phyloP scores from a whole-genome alignment of 495 filamentous ascomycete genomes.

The Xylaria cubensis region DNA sequence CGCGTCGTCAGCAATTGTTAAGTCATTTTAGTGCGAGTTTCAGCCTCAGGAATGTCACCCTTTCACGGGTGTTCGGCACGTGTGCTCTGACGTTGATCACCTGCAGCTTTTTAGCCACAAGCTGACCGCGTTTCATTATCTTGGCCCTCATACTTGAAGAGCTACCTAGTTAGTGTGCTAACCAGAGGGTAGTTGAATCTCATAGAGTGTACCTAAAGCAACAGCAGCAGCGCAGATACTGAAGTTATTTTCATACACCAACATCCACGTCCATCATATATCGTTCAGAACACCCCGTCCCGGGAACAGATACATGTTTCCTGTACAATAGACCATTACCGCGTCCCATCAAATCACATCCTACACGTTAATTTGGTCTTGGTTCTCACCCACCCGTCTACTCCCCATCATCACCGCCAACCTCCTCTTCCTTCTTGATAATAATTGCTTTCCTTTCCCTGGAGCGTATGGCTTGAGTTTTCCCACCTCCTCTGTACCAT shows the following conservation, averaged over 20 bases:
- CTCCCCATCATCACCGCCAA: neutral
- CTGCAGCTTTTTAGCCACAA: conserved; percentile 16
- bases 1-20: neutral
- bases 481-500: neutral
- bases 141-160: neutral
- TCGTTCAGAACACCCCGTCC: neutral
- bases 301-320: neutral
- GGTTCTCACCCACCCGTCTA: neutral
- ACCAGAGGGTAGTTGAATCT: neutral
- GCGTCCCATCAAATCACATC: neutral
- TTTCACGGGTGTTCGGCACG: conserved; percentile 16
- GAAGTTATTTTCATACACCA: neutral
- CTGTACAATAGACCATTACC: neutral
- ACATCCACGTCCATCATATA: too few species aligned
- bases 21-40: conserved; percentile 7
- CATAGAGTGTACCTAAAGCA: neutral
- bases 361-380: neutral
- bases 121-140: conserved; percentile 11
- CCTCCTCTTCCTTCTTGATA: neutral
- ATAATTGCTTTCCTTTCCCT: neutral
- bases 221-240: neutral
- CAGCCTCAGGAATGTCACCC: conserved; percentile 10
- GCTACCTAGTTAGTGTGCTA: neutral
- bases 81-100: conserved; percentile 3
- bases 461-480: neutral